Percentiles rank a stretch among this genome's conserved stretches.
Evolutionary conservation across 768 basidiomycete genomes (phyloP).

Genomic region (Neoboletus brunneissimus): DNA sequence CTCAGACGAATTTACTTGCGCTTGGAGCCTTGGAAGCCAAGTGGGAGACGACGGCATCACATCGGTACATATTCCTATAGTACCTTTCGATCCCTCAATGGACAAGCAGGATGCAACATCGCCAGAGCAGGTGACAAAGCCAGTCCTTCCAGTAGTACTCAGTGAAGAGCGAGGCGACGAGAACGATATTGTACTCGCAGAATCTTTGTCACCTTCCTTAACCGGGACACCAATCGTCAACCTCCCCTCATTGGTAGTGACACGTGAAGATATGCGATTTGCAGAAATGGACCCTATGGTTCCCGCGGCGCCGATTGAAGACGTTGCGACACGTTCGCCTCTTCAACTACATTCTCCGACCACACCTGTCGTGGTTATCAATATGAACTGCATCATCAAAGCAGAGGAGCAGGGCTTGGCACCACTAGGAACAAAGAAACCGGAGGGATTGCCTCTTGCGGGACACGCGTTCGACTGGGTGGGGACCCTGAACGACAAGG

Average conservation of each 20-base stretch:
- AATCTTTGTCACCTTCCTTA: not conserved
- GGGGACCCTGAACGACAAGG: not conserved
- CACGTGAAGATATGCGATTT: not conserved
- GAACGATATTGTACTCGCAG: not conserved
- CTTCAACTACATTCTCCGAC: not conserved
- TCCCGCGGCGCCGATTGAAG: not conserved
- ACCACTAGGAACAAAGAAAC: not conserved
- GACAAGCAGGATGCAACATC: not conserved
- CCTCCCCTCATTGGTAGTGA: conserved; percentile 9
- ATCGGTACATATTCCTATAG: not conserved
- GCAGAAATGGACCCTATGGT: not conserved
- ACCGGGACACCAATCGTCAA: conserved; percentile 4
- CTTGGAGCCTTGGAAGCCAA: not conserved
- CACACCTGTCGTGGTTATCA: conserved; percentile 5
- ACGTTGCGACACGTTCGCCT: conserved; percentile 14
- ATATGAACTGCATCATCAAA: not conserved
- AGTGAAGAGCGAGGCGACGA: not conserved
- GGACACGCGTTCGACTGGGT: not conserved
- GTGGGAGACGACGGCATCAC: not conserved
- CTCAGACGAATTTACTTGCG: not conserved
- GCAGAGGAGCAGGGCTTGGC: not conserved
- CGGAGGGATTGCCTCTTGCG: not conserved
- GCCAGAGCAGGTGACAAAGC: not conserved
- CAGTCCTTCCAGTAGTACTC: not conserved
- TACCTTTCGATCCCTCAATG: not conserved